Base-by-base conservation (phyloP, 163 green algal genomes). In the Scenedesmus sp. region DNA sequence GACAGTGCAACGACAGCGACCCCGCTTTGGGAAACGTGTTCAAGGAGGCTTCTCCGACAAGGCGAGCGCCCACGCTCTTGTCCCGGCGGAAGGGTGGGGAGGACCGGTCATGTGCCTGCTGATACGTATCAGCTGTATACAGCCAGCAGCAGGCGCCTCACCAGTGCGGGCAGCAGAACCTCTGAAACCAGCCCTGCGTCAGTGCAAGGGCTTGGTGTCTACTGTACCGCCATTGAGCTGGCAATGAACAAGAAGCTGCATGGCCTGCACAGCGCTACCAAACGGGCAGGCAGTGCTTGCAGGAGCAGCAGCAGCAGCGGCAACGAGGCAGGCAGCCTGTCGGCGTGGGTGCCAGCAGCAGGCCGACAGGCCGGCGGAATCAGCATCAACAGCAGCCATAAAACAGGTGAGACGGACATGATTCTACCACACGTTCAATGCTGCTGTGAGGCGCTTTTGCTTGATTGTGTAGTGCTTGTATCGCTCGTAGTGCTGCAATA, bases 301-400 rank as follows among this genome's bases (percentile, higher is more conserved):
- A 81, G 65, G 24, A 89, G n/a, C 42, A 43, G n/a, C n/a, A 44
- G 43, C 59, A 61, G 65, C 84, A 83, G 59, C 70, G 76, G 85
- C 37, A 35, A 84, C 9, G 35, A 84, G 78, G 78, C 78, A 56
- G 78, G 78, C 3, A 84, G 78, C 37, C n/a, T 59, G 78, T 22
- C 22, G 33, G 40, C 78, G 22, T 59, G 78, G 42, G 33, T 16
- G 18, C 78, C 43, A 84, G 33, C 37, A 84, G 78, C 78, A 18
- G 7, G 40, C 40, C 33, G 3, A 12, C 33, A 35, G n/a, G 78
- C 78, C 53, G 65, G 43, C 78, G 53, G 53, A n/a, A 33, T 7
- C 70, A 85, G 85, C 68, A 85, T 43, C 33, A 51, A 24, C 61
- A 65, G 85, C 61, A 78, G 65, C 65, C 30, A 40, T 0, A 37